These are phyloP conservation scores for Fusarium heterosporum DNA, from an alignment of 2,329 filamentous ascomycete species.

Conservation along the genomic window DNA sequence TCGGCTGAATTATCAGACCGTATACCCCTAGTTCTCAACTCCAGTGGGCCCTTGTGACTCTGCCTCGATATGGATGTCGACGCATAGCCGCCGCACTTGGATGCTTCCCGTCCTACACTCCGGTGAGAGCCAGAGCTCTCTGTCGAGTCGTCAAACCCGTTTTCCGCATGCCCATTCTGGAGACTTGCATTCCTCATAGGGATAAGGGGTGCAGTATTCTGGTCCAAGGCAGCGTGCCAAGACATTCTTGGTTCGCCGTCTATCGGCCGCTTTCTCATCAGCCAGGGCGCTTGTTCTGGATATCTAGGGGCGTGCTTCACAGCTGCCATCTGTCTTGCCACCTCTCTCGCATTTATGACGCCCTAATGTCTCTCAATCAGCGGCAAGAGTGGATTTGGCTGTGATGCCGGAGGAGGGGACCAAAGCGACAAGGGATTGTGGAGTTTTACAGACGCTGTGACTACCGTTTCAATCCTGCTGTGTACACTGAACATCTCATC, in stretches of 20 bases:
- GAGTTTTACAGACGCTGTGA: constrained; percentile 62
- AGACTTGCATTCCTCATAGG: constrained; percentile 44
- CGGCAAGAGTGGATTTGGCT: constrained; percentile 55
- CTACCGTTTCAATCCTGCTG: constrained; percentile 65
- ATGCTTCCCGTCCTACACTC: constrained; percentile 15
- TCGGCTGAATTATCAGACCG: not conserved
- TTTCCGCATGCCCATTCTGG: constrained; percentile 5
- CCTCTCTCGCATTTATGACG: constrained; percentile 55
- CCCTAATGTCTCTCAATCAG: constrained; percentile 65
- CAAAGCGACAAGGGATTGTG: constrained; percentile 63
- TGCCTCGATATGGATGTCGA: constrained; percentile 21
- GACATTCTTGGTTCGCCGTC: not conserved
- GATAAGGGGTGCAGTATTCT: constrained; percentile 28
- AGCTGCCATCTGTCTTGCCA: constrained; percentile 53
- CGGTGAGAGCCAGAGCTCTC: not conserved
- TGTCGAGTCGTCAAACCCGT: not conserved
- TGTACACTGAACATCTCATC: constrained; percentile 56
- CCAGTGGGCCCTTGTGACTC: constrained; percentile 13
- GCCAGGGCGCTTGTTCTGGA: not conserved
- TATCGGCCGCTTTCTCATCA: constrained; percentile 2
- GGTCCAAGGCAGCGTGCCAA: constrained; percentile 9
- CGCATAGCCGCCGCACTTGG: constrained; percentile 16
- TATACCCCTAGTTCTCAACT: constrained; percentile 4
- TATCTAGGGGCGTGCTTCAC: constrained; percentile 20
- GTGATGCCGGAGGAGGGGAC: constrained; percentile 58